A percentile compares a stretch with the other conserved stretches of the same genome.
phyloP scores from a whole-genome alignment of 2,329 filamentous ascomycete species.

The Fusarium continuum region DNA sequence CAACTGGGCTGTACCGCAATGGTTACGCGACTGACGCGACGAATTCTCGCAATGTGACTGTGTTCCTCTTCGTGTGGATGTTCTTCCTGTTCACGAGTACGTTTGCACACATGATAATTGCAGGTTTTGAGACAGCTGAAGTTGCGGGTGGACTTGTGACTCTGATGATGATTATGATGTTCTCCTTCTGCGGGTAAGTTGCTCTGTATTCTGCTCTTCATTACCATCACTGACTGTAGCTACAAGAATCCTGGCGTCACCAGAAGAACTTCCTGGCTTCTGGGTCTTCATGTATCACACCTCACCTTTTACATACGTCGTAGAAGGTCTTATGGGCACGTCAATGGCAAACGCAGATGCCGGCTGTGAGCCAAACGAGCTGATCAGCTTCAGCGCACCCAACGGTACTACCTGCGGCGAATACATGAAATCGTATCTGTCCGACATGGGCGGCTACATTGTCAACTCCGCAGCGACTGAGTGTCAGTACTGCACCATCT shows the following conservation, averaged over 20 bases:
- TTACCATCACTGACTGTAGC: neutral
- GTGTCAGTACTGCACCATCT: constrained; percentile 58
- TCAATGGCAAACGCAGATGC: constrained; percentile 70
- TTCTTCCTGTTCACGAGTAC: constrained; percentile 74
- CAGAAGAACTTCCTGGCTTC: constrained; percentile 71
- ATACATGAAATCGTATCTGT: constrained; percentile 63
- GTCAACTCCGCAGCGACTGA: constrained; percentile 28
- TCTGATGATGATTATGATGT: constrained; percentile 68
- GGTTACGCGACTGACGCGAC: constrained; percentile 60
- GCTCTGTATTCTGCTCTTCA: accelerated
- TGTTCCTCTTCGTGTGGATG: constrained; percentile 69
- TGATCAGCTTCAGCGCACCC: constrained; percentile 68
- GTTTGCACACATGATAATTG: constrained; percentile 71
- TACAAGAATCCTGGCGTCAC: constrained; percentile 67
- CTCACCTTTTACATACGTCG: constrained; percentile 78
- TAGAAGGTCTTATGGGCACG: constrained; percentile 71
- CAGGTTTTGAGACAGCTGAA: constrained; percentile 69
- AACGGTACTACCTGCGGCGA: constrained; percentile 61
- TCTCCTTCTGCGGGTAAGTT: constrained; percentile 73
- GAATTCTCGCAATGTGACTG: constrained; percentile 62
- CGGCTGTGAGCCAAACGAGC: constrained; percentile 71
- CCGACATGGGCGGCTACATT: constrained; percentile 57
- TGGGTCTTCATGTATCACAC: constrained; percentile 82
- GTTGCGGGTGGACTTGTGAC: constrained; percentile 72
- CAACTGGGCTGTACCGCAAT: constrained; percentile 70